phyloP scores from a whole-genome alignment of 2,329 filamentous ascomycete genomes.

The Exophiala lecanii-corni region DNA sequence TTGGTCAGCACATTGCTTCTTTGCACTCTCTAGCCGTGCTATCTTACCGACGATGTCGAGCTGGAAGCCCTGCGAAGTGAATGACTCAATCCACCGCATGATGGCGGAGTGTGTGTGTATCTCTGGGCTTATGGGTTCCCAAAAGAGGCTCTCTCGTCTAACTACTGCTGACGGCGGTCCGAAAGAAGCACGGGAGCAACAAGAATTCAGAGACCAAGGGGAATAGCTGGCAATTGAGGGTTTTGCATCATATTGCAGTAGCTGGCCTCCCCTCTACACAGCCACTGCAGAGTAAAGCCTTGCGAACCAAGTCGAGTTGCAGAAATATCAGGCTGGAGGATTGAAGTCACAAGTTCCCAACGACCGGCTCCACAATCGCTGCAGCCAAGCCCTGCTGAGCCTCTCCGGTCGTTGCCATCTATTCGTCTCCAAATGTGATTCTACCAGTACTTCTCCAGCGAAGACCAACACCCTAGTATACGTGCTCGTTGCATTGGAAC shows the following conservation, averaged over 20 bases:
- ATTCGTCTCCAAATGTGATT: too few relatives aligned
- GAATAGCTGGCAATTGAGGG: too few relatives aligned
- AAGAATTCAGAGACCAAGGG: too few relatives aligned
- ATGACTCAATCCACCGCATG: constrained; percentile 9
- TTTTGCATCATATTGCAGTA: not conserved
- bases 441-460: too few relatives aligned
- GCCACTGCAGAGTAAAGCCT: constrained; percentile 1
- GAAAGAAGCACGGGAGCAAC: too few relatives aligned
- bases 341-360: not conserved
- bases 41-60: constrained; percentile 49
- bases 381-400: constrained; percentile 9
- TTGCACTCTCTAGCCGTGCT: not conserved
- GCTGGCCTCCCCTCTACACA: constrained; percentile 1
- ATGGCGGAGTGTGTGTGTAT: too few relatives aligned
- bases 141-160: too few relatives aligned
- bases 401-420: too few relatives aligned
- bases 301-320: not conserved
- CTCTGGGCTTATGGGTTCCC: too few relatives aligned
- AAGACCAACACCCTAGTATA: too few relatives aligned
- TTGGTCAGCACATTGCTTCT: constrained; percentile 1
- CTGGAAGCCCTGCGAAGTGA: constrained; percentile 37
- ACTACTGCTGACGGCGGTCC: too few relatives aligned
- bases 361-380: constrained; percentile 1
- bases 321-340: constrained; percentile 1
- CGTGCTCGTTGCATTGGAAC: too few relatives aligned